Evolutionary conservation across 768 basidiomycete species (phyloP), one percentile per base, ranked within the genome.

Genomic region (Mycena kentingensis): DNA sequence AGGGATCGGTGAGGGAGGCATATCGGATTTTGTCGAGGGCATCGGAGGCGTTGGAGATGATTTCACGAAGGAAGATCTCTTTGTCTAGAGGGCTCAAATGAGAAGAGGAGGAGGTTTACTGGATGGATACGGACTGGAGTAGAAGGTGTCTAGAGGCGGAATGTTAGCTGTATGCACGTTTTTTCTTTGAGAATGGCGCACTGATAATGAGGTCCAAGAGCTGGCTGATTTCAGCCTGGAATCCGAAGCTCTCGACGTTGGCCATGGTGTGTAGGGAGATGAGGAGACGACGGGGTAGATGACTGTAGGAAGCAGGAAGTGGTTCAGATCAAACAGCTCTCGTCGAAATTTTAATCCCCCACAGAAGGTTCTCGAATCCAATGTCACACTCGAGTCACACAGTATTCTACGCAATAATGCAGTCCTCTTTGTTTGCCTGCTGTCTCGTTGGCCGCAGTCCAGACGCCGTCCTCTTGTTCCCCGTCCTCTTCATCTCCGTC

Each of bases 201-300:
- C 90, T 98, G 84, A 98, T 98, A 80, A 98, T 98, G 69, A 98
- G 78, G 81, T 98, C 96, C 61, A 98, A 83, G 65, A 98, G 81
- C 77, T 98, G 97, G 72, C 88, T 90, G 85, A 99, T 98, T 83
- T 98, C 96, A 71, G 96, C 96, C 73, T 98, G 93, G 86, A 95
- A 95, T 73, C 91, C 91, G 73, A 93, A 93, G 77, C 84, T 87
- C 77, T 93, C 90, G 52, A 85, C 18, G 21, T 8, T 73, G 65
- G 87, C 83, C 88, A 89, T 88, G 71, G 58, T 65, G 66, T 63
- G 63, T 12, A 18, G 26, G 3, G 28, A 41, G 41, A 49, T 60
- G 8, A 63, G 41, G 41, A 31, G 44, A 27, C 51, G 47, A 36
- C 15, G 65, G 58, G 61, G 43, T 38, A 50, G 49, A 59, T 28